These are phyloP conservation scores for Globisporangium nodosum DNA, from an alignment of 352 stramenopile genomes.

Conservation along the genomic window DNA sequence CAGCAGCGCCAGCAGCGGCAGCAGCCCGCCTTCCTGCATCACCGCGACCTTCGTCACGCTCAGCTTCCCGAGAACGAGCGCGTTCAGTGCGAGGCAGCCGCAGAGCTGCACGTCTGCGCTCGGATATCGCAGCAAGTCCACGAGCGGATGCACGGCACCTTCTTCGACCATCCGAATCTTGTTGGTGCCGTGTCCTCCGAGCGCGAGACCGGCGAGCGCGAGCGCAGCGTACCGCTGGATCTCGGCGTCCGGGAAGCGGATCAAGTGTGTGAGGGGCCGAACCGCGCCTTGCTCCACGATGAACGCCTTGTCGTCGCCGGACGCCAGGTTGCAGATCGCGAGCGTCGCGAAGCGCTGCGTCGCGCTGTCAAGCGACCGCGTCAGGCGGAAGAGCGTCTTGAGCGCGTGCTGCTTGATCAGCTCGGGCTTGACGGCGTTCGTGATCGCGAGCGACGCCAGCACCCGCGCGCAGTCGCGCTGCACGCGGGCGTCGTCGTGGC, in stretches of 20 bases:
- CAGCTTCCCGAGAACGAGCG: conserved; percentile 83
- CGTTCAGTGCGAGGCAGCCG: conserved; percentile 90
- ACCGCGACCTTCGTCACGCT: conserved; percentile 84
- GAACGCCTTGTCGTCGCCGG: conserved; percentile 74
- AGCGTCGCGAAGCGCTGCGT: conserved; percentile 94
- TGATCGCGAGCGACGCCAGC: conserved; percentile 89
- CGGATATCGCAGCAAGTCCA: conserved; percentile 93
- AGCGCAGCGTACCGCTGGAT: conserved; percentile 94
- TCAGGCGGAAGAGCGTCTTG: conserved; percentile 90
- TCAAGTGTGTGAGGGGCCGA: conserved; percentile 91
- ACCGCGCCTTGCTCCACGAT: conserved; percentile 91
- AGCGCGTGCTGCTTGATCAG: conserved; percentile 81
- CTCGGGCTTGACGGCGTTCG: conserved; percentile 75
- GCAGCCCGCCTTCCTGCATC: conserved; percentile 87
- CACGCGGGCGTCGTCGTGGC: conserved; percentile 85
- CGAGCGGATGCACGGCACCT: conserved; percentile 87
- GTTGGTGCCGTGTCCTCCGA: conserved; percentile 91
- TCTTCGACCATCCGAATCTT: conserved; percentile 92
- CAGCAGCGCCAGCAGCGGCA: conserved; percentile 87
- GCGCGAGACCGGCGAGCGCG: conserved; percentile 86
- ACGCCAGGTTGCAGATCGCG: conserved; percentile 91
- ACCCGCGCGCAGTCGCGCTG: conserved; percentile 91
- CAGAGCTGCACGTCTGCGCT: conserved; percentile 92
- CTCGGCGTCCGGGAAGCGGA: conserved; percentile 93
- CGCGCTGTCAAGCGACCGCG: conserved; percentile 88